A percentile compares a stretch with the other conserved stretches of the same genome.
Conservation (phyloP, 2,329 filamentous ascomycete species). For the Fusarium sp. region DNA sequence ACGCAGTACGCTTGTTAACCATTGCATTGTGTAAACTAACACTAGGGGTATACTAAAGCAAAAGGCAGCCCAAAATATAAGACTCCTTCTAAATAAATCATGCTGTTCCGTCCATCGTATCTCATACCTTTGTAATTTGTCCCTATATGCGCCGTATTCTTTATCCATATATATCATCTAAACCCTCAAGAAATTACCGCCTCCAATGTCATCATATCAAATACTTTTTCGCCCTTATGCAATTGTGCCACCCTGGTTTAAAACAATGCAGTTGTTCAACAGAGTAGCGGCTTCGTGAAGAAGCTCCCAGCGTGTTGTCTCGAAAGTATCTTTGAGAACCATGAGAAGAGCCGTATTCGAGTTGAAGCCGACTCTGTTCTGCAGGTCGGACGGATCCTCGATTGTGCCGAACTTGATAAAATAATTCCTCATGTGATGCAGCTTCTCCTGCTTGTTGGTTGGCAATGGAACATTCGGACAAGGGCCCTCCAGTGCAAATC, state of each 20-base stretch:
- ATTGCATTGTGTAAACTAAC: slow-evolving; percentile 31
- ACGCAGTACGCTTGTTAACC: background rate
- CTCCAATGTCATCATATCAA: background rate
- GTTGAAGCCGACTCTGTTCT: slow-evolving; percentile 79
- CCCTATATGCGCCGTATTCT: slow-evolving; percentile 16
- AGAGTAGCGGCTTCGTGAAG: slow-evolving; percentile 86
- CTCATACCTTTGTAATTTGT: slow-evolving; percentile 7
- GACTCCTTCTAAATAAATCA: slow-evolving; percentile 35
- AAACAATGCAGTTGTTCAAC: slow-evolving; percentile 80
- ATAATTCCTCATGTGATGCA: slow-evolving; percentile 82
- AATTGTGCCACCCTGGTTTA: slow-evolving; percentile 49
- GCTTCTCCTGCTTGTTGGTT: slow-evolving; percentile 71
- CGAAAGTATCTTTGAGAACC: slow-evolving; percentile 84
- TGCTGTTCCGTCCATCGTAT: slow-evolving; percentile 22
- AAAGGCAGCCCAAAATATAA: slow-evolving; percentile 34
- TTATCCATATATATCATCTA: slow-evolving; percentile 9
- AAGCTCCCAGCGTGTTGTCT: slow-evolving; percentile 87
- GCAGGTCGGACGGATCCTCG: slow-evolving; percentile 79
- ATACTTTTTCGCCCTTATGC: slow-evolving; percentile 8
- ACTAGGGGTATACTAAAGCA: slow-evolving; percentile 47
- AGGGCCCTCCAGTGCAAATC: slow-evolving; percentile 87
- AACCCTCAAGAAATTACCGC: background rate
- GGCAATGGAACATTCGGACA: slow-evolving; percentile 66
- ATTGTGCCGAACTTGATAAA: slow-evolving; percentile 78
- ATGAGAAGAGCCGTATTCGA: slow-evolving; percentile 83